Conservation (phyloP, 768 basidiomycete species). For the Suillus luteus region DNA sequence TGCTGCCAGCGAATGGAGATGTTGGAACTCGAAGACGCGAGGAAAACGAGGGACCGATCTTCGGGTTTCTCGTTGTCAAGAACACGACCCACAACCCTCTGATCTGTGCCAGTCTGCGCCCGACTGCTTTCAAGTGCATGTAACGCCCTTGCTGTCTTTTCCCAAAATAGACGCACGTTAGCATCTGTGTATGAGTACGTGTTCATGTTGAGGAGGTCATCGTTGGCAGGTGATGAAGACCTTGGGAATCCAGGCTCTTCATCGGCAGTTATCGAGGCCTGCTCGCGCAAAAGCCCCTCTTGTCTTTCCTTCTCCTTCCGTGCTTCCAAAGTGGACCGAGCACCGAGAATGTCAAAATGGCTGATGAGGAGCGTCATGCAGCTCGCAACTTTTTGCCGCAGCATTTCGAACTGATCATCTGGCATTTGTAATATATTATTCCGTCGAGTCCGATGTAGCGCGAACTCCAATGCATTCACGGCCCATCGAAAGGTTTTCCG, state of each 20-base stretch:
- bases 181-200: constrained; percentile 55
- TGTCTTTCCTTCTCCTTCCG: constrained; percentile 87
- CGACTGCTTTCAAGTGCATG: constrained; percentile 68
- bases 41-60: constrained; percentile 90
- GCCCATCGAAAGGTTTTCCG: constrained; percentile 98
- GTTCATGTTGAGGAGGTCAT: constrained; percentile 27
- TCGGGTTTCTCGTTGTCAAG: constrained; percentile 92
- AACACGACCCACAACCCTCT: constrained; percentile 84
- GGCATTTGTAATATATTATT: constrained; percentile 89
- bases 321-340: constrained; percentile 84
- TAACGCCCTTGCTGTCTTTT: constrained; percentile 61
- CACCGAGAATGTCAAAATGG: constrained; percentile 98
- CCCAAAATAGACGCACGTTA: constrained; percentile 76
- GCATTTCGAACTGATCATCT: constrained; percentile 84
- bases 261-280: constrained; percentile 48
- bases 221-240: constrained; percentile 39
- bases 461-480: constrained; percentile 92
- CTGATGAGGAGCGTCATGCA: constrained; percentile 97
- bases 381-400: constrained; percentile 88
- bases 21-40: constrained; percentile 94
- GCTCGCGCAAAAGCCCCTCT: constrained; percentile 59
- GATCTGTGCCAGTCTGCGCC: constrained; percentile 60
- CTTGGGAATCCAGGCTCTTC: constrained; percentile 56
- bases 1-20: constrained; percentile 98
- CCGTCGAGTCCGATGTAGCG: constrained; percentile 82